Percentiles rank a stretch among this genome's conserved stretches.
Conservation (phyloP, 1,284 basidiomycete species). For the Spongispora temasekensis region DNA sequence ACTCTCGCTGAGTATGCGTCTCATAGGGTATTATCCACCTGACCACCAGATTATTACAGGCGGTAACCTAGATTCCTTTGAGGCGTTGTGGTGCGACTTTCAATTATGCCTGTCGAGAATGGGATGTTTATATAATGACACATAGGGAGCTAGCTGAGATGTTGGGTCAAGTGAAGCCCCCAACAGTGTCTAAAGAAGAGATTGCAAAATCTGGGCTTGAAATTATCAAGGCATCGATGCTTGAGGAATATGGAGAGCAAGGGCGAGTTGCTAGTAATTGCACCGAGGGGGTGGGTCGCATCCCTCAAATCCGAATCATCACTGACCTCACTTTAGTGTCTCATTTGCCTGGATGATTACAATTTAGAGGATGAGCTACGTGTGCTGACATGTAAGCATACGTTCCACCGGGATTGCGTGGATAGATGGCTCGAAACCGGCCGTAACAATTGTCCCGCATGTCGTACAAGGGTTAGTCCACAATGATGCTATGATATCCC, state of each 20-base stretch:
- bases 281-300: conserved; percentile 64
- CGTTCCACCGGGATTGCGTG: conserved; percentile 84
- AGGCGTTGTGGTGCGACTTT: conserved; percentile 64
- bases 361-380: conserved; percentile 72
- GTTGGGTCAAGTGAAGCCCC: conserved; percentile 75
- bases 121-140: conserved; percentile 4
- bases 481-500: background rate
- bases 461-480: conserved; percentile 62
- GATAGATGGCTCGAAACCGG: conserved; percentile 87
- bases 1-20: conserved; percentile 8
- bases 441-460: conserved; percentile 90
- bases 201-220: conserved; percentile 80
- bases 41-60: conserved; percentile 83
- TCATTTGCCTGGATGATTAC: conserved; percentile 87
- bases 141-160: conserved; percentile 74
- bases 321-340: conserved; percentile 46
- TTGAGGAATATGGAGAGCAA: conserved; percentile 55
- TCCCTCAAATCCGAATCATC: background rate
- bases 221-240: conserved; percentile 59
- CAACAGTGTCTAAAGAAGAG: conserved; percentile 77
- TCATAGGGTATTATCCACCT: conserved; percentile 79
- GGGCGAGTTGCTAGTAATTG: conserved; percentile 76
- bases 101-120: background rate
- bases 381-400: conserved; percentile 79
- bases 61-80: conserved; percentile 74